Evolutionary conservation across 2,329 filamentous ascomycete genomes (phyloP), one percentile per base, ranked within the genome.

Genomic region (Coleophoma cylindrospora): DNA sequence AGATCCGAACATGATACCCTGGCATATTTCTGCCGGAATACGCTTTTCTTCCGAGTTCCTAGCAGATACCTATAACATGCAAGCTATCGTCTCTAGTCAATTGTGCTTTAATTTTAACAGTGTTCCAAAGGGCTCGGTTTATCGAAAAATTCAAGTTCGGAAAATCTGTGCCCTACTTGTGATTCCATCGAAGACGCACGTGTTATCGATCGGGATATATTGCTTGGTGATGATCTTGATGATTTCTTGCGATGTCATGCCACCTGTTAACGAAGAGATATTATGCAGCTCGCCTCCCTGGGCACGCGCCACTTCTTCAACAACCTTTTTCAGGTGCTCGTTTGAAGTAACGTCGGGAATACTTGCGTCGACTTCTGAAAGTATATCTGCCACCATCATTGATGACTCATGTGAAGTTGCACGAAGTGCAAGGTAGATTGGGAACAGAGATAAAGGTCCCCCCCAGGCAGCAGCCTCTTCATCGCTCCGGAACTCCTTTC

Each of bases 231-330:
- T 80, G 51, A 92, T 81, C 67, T 99, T 99, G 72, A 99, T 95
- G 55, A 92, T 82, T 71, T 99, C 94, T 69, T 99, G 95, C n/a
- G 92, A 90, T 44, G 95, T 87, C 74, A 99, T 87, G 3, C 94
- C 95, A 32, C 94, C 95, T 1, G 85, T 87, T 50, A 96, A 72
- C 22, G 91, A 86, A 33, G 91, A 87, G 50, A 95, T 88, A 65
- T 96, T 97, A 72, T 99, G 94, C 52, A 99, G 73, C 67, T 99
- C 95, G 48, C 84, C 88, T 27, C 89, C 89, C 44, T 82, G 84
- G 34, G 89, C 87, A 52, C 95, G 83, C 34, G 85, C 81, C 40
- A 90, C 75, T 67, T 91, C 87, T 52, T 82, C 72, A 1, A 82
- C 77, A 13, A 79, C 75, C 58, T 82, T 71, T 21, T 64, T 52